Conservation (phyloP, 73 alveolate genomes). For the Uronychia binucleata region DNA sequence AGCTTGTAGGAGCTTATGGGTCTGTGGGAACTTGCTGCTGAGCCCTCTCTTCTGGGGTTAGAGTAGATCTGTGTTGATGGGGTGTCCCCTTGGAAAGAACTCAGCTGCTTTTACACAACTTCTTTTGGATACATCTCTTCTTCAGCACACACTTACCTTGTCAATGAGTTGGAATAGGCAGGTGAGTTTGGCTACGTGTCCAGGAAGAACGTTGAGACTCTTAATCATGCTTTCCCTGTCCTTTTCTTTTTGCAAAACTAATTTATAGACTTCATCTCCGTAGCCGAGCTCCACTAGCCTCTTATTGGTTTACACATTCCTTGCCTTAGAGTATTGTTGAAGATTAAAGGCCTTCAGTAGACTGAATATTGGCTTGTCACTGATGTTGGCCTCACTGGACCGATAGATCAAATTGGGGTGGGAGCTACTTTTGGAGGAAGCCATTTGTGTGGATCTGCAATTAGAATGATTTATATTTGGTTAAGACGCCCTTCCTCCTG, state of each 20-base stretch:
- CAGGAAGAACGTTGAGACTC: slow-evolving; percentile 40
- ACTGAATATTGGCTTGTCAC: slow-evolving; percentile 38
- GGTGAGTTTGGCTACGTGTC: slow-evolving; percentile 34
- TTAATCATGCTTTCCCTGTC: slow-evolving; percentile 16
- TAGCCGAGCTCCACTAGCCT: slow-evolving; percentile 37
- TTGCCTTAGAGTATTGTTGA: slow-evolving; percentile 29
- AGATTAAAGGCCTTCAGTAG: slow-evolving; percentile 46
- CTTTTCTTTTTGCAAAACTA: slow-evolving; percentile 27
- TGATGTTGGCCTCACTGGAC: not conserved
- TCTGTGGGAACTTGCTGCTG: slow-evolving; percentile 17
- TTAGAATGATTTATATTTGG: not conserved
- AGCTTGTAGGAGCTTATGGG: not conserved
- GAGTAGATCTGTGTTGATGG: not conserved
- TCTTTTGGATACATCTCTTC: slow-evolving; percentile 31
- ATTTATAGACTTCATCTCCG: slow-evolving; percentile 47
- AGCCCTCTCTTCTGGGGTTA: slow-evolving; percentile 22
- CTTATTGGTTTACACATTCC: not conserved
- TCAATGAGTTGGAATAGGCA: slow-evolving; percentile 44
- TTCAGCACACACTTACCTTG: slow-evolving; percentile 23
- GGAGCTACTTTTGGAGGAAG: not conserved
- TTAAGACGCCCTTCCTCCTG: not conserved
- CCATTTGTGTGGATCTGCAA: too few species aligned
- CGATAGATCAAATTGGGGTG: not conserved
- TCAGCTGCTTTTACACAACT: not conserved
- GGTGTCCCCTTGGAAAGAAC: not conserved